Evolutionary conservation across 2,329 filamentous ascomycete species (phyloP).

Genomic region (Exutisphaerella laricina): DNA sequence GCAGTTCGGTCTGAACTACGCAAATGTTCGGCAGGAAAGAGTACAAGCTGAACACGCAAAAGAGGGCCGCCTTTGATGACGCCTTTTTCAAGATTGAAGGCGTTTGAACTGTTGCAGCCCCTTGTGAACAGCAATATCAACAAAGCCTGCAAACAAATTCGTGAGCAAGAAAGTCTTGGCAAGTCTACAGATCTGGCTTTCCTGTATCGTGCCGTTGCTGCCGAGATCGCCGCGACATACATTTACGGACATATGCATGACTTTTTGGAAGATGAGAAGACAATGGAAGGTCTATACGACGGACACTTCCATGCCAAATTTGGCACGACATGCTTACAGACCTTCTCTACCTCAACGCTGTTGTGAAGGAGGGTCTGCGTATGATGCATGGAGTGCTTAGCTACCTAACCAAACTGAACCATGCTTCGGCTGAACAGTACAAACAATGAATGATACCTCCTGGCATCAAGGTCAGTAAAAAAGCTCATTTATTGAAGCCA

Average conservation of each 20-base stretch:
- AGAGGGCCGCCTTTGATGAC: constrained; percentile 9
- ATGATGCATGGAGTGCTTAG: constrained; percentile 9
- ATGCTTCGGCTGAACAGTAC: constrained; percentile 5
- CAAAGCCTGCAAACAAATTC: constrained; percentile 6
- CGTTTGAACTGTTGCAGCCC: constrained; percentile 7
- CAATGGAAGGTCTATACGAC: constrained; percentile 10
- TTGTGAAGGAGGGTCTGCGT: constrained; percentile 8
- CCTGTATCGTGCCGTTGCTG: constrained; percentile 10
- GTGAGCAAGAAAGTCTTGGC: background rate
- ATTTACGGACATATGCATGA: constrained; percentile 14
- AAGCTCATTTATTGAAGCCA: no score
- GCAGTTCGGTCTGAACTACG: constrained; percentile 7
- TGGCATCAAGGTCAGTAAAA: constrained; percentile 6
- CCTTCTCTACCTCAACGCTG: constrained; percentile 7
- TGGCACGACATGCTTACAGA: constrained; percentile 5
- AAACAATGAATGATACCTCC: constrained; percentile 5
- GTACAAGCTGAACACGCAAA: constrained; percentile 7
- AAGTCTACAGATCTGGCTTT: constrained; percentile 5
- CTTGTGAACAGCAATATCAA: constrained; percentile 7
- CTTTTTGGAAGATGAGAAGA: constrained; percentile 13
- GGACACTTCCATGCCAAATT: constrained; percentile 9
- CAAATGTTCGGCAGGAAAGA: constrained; percentile 12
- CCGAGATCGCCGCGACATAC: constrained; percentile 11
- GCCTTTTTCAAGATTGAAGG: constrained; percentile 5
- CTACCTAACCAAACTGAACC: constrained; percentile 7